Evolutionary conservation across 2,329 filamentous ascomycete genomes (phyloP).

Genomic region (Capronia coronata): DNA sequence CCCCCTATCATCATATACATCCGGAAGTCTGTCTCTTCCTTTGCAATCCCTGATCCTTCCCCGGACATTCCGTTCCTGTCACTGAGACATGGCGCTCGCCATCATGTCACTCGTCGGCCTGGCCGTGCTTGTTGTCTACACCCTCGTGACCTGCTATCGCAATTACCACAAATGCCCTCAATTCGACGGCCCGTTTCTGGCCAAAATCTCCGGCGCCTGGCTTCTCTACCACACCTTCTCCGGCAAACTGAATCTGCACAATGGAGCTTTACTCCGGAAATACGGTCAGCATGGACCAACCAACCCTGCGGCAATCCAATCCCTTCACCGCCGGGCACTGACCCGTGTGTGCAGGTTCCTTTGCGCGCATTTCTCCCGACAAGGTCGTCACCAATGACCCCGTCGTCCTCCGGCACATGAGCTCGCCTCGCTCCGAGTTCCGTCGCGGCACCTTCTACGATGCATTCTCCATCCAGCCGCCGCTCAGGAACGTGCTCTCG

Average conservation of each 20-base stretch:
- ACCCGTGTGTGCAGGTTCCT: slow-evolving; percentile 18
- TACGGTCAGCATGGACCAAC: slow-evolving; percentile 23
- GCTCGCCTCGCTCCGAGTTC: slow-evolving; percentile 14
- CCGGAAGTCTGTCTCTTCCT: not conserved
- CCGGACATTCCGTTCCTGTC: not conserved
- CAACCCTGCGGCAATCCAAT: no score
- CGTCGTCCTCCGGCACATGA: slow-evolving; percentile 4
- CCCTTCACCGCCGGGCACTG: no score
- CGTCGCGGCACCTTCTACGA: slow-evolving; percentile 10
- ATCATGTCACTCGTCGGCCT: not conserved
- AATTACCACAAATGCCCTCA: slow-evolving; percentile 1
- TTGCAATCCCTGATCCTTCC: not conserved
- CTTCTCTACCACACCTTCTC: slow-evolving; percentile 10
- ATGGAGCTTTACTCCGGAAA: slow-evolving; percentile 9
- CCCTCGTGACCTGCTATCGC: not conserved
- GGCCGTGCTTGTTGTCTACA: not conserved
- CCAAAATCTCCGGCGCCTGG: slow-evolving; percentile 11
- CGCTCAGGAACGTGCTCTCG: slow-evolving; percentile 12
- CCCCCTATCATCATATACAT: not conserved
- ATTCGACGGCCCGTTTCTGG: slow-evolving; percentile 13
- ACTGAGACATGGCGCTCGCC: not conserved
- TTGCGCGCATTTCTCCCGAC: slow-evolving; percentile 12
- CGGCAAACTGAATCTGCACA: slow-evolving; percentile 10
- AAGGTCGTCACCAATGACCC: slow-evolving; percentile 15
- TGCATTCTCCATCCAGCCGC: slow-evolving; percentile 12